Evolutionary conservation across 164 flowering plant genomes (phyloP).

Genomic region (Akebia trifoliata): DNA sequence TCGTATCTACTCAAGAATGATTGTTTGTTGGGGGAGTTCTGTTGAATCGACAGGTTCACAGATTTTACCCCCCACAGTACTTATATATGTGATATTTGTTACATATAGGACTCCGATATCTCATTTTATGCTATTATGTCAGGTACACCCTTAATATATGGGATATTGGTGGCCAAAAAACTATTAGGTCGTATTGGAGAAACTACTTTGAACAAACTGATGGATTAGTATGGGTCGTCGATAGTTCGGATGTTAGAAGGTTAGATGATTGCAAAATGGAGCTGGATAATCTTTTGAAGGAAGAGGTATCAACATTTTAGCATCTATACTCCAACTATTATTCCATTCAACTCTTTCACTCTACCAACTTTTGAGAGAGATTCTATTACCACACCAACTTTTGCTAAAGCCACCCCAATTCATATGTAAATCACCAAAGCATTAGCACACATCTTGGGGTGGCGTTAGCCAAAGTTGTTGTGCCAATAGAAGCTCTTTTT

Average conservation of each 20-base stretch:
- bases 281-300: constrained; percentile 91
- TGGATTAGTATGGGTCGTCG: constrained; percentile 99
- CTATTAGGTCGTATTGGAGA: constrained; percentile 97
- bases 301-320: constrained; percentile 55
- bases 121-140: constrained; percentile 10
- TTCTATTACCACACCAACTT: too few species aligned
- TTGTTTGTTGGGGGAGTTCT: too few species aligned
- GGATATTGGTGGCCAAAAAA: constrained; percentile 98
- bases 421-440: too few species aligned
- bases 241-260: constrained; percentile 93
- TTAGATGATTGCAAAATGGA: constrained; percentile 90
- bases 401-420: too few species aligned
- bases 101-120: not conserved
- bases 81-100: not conserved
- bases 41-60: too few species aligned
- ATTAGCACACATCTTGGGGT: too few species aligned
- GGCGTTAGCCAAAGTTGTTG: too few species aligned
- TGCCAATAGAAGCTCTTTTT: too few species aligned
- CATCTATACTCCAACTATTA: not conserved
- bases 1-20: too few species aligned
- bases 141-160: constrained; percentile 94
- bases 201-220: constrained; percentile 99
- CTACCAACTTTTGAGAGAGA: not conserved
- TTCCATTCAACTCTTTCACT: not conserved
- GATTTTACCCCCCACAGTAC: too few species aligned